These are phyloP conservation scores for Immersiporthe knoxdaviesiana DNA, from an alignment of 2,329 filamentous ascomycete genomes.

Conservation along the genomic window DNA sequence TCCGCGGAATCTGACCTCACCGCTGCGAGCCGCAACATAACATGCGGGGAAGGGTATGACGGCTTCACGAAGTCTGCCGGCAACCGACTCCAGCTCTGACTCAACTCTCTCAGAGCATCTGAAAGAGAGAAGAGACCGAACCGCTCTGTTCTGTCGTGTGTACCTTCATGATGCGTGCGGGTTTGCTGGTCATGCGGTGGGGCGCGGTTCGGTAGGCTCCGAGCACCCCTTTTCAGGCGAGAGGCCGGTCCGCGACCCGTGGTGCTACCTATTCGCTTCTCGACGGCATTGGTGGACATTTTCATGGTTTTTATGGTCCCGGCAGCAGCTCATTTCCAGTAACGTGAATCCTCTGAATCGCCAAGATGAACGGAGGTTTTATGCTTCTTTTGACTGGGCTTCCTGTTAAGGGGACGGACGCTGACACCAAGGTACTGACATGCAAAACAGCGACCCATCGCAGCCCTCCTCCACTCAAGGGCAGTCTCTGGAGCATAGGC, in stretches of 20 bases:
- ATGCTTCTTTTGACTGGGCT: neutral
- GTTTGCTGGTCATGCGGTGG: neutral
- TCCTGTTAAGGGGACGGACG: neutral
- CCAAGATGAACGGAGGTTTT: conserved; percentile 8
- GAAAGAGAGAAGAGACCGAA: neutral
- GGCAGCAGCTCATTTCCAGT: neutral
- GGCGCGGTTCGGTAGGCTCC: conserved; percentile 10
- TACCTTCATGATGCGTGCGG: neutral
- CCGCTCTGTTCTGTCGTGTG: neutral
- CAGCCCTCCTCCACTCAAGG: too few species aligned
- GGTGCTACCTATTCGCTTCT: neutral
- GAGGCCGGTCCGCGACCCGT: conserved; percentile 21
- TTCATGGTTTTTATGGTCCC: too few species aligned
- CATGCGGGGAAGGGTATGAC: neutral
- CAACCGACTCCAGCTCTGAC: neutral
- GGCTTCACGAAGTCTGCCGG: neutral
- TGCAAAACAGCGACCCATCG: conserved; percentile 4
- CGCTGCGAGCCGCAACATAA: neutral
- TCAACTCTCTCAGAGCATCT: neutral
- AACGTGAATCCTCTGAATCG: neutral
- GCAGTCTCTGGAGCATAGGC: conserved; percentile 15
- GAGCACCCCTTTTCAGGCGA: conserved; percentile 10
- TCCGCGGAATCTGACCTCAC: conserved; percentile 2
- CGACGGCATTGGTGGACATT: conserved; percentile 27
- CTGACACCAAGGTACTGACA: neutral